Base-by-base conservation (phyloP, 768 basidiomycete genomes). In the Boletus vermiculosoides region DNA sequence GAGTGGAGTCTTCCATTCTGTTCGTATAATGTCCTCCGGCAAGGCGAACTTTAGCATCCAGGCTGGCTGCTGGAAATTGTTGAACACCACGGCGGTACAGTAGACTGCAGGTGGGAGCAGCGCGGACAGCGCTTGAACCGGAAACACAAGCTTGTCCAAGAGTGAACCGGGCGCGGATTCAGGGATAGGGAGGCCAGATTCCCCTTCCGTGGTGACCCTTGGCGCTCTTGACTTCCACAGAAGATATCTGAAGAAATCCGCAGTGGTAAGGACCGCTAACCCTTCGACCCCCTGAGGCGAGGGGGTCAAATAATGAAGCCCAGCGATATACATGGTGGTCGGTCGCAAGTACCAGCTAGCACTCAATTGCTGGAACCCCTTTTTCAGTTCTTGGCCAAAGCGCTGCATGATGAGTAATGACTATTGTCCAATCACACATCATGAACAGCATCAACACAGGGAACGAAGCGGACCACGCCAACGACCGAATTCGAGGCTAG, bases 51-150 rank as follows among this genome's bases (percentile, higher is more conserved):
- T 64, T 16, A 25, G 42, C 65, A 74, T 63, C 76, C 76, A 77
- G n/a, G 62, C 54, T 5, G 75, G 74, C 59, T 75, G 75, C 28
- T 66, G 58, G 40, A 77, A 61, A 10, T 63, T 56, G 51, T 73
- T 74, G 25, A 66, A 37, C 7, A 55, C 54, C n/a, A 75, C 63
- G 9, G 61, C 59, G 12, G 52, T 41, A 23, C 70, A 64, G 51
- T 73, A 76, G 4, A 69, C 54, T 1, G 62, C 53, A 18, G 74
- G 72, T 30, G 71, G 63, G 41, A 67, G 39, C 41, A 68, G 28
- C 15, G 56, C 46, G 0, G 69, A 59, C 10, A 66, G 33, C 9
- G 58, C 64, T 42, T 73, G 73, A 28, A 71, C 34, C 5, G 71
- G 70, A 16, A 68, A 54, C 25, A 72, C 45, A 58, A 72, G n/a